Percentiles rank a stretch among this genome's conserved stretches.
Evolutionary conservation across 805 yeast genomes (phyloP).

Genomic region (Barnettozyma californica): DNA sequence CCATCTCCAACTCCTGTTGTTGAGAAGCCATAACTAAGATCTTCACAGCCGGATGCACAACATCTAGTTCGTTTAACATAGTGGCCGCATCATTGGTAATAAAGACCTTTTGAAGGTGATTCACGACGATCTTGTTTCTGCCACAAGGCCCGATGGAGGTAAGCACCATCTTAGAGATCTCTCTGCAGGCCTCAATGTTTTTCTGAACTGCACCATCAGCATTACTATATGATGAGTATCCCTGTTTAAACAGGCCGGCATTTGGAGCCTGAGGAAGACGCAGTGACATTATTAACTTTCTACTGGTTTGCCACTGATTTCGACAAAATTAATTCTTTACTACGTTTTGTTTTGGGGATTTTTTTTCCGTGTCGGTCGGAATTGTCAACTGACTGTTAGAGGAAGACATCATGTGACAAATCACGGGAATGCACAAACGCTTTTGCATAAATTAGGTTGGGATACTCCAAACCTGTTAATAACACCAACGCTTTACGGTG

Average conservation of each 20-base stretch:
- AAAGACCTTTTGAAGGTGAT: slow-evolving; percentile 77
- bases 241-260: slow-evolving; percentile 91
- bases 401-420: not conserved
- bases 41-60: slow-evolving; percentile 96
- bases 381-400: not conserved
- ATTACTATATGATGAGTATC: slow-evolving; percentile 79
- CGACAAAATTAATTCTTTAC: not conserved
- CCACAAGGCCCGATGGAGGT: slow-evolving; percentile 98
- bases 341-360: not conserved
- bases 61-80: slow-evolving; percentile 86
- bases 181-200: slow-evolving; percentile 91
- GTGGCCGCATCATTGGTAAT: slow-evolving; percentile 98
- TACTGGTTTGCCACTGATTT: not conserved
- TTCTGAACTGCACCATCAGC: slow-evolving; percentile 93
- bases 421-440: not conserved
- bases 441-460: not conserved
- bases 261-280: slow-evolving; percentile 91
- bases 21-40: slow-evolving; percentile 92
- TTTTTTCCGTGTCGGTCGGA: not conserved
- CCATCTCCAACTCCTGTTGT: slow-evolving; percentile 96
- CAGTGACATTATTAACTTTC: slow-evolving; percentile 57
- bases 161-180: slow-evolving; percentile 83
- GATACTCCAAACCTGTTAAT: not conserved
- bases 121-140: slow-evolving; percentile 91
- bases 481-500: not conserved